Base-by-base conservation (phyloP, 305 asterid species). In the Solanum aculeatissimum region DNA sequence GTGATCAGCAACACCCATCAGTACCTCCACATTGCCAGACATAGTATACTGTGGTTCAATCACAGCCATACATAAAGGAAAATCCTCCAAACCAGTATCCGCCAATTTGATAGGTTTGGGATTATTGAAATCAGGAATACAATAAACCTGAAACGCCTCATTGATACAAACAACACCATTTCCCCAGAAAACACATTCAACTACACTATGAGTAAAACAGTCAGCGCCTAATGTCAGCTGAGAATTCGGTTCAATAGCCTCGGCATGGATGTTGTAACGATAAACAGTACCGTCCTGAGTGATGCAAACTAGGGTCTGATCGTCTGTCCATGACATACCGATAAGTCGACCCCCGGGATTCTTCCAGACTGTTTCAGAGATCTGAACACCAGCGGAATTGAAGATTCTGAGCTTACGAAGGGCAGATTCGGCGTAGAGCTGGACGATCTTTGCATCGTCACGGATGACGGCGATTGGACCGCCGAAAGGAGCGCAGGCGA, bases 381-480 rank as follows among this genome's bases (percentile, higher is more conserved):
- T 85, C 63, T 91, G 92, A 82, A 86, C 87, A 32, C 99, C 99
- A 84, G 98, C 93, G 86, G 96, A 95, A 87, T 94, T 97, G 92
- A 94, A 95, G 72, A 97, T 92, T 32, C 98, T 97, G 82, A 96
- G 99, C 84, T 93, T 95, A 11, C 98, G 97, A 72, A 92, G 93
- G 53, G 99, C 99, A 21, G 99, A 96, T 85, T 96, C 99, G 15
- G 95, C 94, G 87, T 91, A 93, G 35, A 96, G 97, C 94, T 96
- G 98, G 85, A 95, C 98, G 90, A 97, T 94, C 89, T 95, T 97
- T 18, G 98, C 92, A 85, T 97, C 99, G 88, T 97, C 98, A 15
- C 98, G 97, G 90, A 97, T 97, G 45, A 89, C 95, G 29, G 98
- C 99, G 85, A 96, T 90, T 15, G 98, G 98, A 25, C 99, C 98